Conservation (phyloP, 441 rosid genomes). For the Biscutella laevigata region DNA sequence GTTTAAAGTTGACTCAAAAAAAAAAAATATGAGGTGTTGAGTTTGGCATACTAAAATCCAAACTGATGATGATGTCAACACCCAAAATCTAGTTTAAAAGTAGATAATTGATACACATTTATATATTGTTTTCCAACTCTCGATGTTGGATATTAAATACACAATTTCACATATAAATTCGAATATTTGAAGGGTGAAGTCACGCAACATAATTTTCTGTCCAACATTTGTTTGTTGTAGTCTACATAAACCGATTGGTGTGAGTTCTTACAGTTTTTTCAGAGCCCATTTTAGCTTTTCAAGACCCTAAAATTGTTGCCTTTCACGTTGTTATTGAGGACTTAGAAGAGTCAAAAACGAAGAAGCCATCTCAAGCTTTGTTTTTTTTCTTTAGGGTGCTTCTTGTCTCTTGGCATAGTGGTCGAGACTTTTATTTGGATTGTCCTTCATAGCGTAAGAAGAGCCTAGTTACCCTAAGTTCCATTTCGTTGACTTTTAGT, state of each 20-base stretch:
- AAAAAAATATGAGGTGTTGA: background rate
- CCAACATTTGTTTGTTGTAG: constrained; percentile 10
- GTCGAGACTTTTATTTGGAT: constrained; percentile 13
- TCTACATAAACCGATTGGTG: constrained; percentile 8
- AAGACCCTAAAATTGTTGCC: constrained; percentile 8
- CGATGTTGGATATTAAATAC: constrained; percentile 1
- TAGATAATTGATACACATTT: too few species aligned
- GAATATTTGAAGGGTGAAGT: too few species aligned
- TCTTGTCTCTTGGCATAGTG: constrained; percentile 22
- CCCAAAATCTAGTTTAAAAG: too few species aligned
- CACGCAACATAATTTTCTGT: background rate
- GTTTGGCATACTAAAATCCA: background rate
- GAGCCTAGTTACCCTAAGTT: background rate
- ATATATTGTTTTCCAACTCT: too few species aligned
- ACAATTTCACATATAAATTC: too few species aligned
- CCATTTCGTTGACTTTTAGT: background rate
- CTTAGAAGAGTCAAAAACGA: constrained; percentile 16
- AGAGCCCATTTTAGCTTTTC: background rate
- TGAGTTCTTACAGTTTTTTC: background rate
- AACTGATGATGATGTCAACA: background rate
- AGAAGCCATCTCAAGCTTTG: constrained; percentile 1
- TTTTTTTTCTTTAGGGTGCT: background rate
- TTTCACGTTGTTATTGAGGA: constrained; percentile 11
- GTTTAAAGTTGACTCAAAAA: too few species aligned
- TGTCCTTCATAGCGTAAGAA: constrained; percentile 9